Evolutionary conservation across 306 rosid species (phyloP).

Genomic region (Cyamopsis tetragonoloba): DNA sequence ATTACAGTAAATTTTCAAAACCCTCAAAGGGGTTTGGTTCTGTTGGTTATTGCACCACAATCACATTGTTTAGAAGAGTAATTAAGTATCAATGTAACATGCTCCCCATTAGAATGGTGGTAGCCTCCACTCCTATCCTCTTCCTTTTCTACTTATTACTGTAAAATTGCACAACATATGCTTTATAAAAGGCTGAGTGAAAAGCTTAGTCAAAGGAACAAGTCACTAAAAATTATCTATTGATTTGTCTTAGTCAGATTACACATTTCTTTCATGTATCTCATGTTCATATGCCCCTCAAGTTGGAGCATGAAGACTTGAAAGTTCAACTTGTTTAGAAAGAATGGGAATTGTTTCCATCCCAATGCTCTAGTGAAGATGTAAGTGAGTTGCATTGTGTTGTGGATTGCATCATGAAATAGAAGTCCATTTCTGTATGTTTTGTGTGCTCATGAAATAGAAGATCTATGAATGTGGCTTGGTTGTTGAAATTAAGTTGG

Average conservation of each 20-base stretch:
- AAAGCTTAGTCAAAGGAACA: neutral
- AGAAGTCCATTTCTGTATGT: neutral
- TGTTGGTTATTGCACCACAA: neutral
- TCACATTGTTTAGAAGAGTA: neutral
- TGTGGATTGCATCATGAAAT: too few relatives aligned
- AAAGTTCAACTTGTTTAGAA: neutral
- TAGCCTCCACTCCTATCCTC: neutral
- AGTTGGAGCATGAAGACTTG: neutral
- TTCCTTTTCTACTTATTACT: neutral
- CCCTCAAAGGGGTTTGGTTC: neutral
- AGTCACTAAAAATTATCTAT: neutral
- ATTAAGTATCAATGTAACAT: neutral
- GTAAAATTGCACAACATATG: neutral
- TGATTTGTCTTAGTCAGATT: neutral
- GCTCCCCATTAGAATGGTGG: neutral
- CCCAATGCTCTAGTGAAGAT: neutral
- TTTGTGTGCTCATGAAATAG: neutral
- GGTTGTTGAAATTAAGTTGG: neutral
- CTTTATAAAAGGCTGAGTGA: neutral
- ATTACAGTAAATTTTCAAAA: neutral
- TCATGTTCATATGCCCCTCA: neutral
- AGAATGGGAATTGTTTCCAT: slow-evolving; percentile 1
- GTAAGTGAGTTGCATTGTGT: neutral
- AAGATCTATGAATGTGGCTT: neutral
- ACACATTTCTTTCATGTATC: neutral